phyloP scores from a whole-genome alignment of 345 rosid genomes.

The Cardamine resedifolia region DNA sequence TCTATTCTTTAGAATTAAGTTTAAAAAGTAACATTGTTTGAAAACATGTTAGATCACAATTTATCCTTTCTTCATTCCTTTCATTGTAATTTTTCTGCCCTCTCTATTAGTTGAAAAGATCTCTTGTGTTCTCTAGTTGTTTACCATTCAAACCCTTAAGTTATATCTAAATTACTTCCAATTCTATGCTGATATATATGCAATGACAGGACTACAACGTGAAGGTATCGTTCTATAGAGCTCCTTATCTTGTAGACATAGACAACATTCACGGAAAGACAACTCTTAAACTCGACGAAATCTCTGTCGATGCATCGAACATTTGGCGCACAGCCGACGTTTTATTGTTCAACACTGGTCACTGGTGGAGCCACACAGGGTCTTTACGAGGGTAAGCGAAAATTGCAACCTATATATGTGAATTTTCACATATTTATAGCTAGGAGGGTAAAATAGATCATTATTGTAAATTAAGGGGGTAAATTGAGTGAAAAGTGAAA shows the following conservation, averaged over 20 bases:
- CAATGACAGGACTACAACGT: constrained; percentile 68
- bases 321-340: constrained; percentile 66
- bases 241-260: constrained; percentile 87
- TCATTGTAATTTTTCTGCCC: not conserved
- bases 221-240: constrained; percentile 65
- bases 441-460: not conserved
- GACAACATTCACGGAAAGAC: constrained; percentile 64
- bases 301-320: constrained; percentile 56
- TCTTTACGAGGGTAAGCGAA: constrained; percentile 66
- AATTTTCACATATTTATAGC: not conserved
- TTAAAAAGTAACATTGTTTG: not conserved
- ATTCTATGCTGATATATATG: not conserved
- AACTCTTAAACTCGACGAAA: constrained; percentile 64
- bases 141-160: not conserved
- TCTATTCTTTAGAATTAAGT: not conserved
- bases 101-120: constrained; percentile 7
- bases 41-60: not conserved
- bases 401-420: not conserved
- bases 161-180: not conserved
- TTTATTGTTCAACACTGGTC: constrained; percentile 85
- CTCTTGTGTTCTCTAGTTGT: not conserved
- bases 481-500: constrained; percentile 15
- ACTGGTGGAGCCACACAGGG: constrained; percentile 92
- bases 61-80: not conserved
- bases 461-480: not conserved